Evolutionary conservation across 2,329 filamentous ascomycete genomes (phyloP).

Genomic region (Colletotrichum siamense): DNA sequence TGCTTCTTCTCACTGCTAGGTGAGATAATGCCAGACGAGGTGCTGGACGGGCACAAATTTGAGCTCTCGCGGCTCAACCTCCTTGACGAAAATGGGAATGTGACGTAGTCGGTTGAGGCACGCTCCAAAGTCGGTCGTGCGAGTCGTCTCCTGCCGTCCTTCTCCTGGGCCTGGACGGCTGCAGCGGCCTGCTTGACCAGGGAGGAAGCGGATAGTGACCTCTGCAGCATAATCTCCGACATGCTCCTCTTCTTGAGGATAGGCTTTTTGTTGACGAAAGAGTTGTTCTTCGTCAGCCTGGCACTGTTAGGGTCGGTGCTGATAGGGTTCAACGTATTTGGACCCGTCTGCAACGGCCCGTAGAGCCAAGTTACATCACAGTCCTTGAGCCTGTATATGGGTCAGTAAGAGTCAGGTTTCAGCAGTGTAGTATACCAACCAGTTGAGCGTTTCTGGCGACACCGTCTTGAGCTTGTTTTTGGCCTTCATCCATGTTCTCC

Average conservation of each 20-base stretch:
- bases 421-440: constrained; percentile 61
- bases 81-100: constrained; percentile 67
- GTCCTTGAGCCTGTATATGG: constrained; percentile 81
- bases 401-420: constrained; percentile 8
- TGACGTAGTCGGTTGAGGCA: constrained; percentile 72
- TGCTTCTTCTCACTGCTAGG: constrained; percentile 76
- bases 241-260: constrained; percentile 97
- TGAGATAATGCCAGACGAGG: constrained; percentile 73
- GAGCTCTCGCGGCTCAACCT: constrained; percentile 67
- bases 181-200: constrained; percentile 89
- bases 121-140: constrained; percentile 64
- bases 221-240: constrained; percentile 93
- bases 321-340: constrained; percentile 56
- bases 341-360: constrained; percentile 82
- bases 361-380: constrained; percentile 98
- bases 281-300: constrained; percentile 59
- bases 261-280: constrained; percentile 80
- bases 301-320: constrained; percentile 44
- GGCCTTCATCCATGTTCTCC: constrained; percentile 95
- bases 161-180: constrained; percentile 82
- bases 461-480: constrained; percentile 88
- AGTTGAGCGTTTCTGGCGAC: constrained; percentile 90
- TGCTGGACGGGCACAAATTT: constrained; percentile 69
- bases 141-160: constrained; percentile 52
- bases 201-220: constrained; percentile 86